A percentile compares a stretch with the other conserved stretches of the same genome.
Conservation (phyloP, 176 grass and related monocot genomes). For the Juncus inflexus region DNA sequence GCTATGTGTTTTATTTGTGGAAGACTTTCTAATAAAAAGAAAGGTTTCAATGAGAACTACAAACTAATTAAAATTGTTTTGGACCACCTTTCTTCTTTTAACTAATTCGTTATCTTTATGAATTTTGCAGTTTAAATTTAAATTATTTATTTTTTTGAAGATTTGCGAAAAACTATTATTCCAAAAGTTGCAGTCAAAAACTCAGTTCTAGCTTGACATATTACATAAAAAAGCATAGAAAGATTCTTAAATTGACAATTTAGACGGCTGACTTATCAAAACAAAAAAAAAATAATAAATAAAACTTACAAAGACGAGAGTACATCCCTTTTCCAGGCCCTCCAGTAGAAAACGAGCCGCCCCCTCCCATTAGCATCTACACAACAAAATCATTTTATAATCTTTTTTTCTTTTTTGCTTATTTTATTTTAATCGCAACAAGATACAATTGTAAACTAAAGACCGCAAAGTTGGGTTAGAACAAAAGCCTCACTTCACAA, state of each 20-base stretch:
- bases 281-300: slow-evolving; percentile 5
- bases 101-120: too few relatives aligned
- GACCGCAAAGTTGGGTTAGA: background rate
- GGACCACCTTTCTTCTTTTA: too few relatives aligned
- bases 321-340: slow-evolving; percentile 75
- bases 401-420: too few relatives aligned
- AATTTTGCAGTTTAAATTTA: too few relatives aligned
- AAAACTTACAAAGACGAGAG: slow-evolving; percentile 50
- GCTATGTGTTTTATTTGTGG: slow-evolving; percentile 4
- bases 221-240: background rate
- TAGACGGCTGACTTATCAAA: background rate
- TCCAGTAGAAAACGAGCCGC: slow-evolving; percentile 68
- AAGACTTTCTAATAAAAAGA: slow-evolving; percentile 7
- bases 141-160: too few relatives aligned
- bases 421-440: background rate
- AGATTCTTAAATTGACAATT: too few relatives aligned
- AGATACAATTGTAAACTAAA: background rate
- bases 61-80: too few relatives aligned
- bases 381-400: slow-evolving; percentile 1
- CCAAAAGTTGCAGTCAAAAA: background rate
- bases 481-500: slow-evolving; percentile 6
- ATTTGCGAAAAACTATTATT: background rate
- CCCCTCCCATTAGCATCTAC: slow-evolving; percentile 85
- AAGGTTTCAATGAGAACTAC: too few relatives aligned
- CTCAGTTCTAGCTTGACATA: background rate